Evolutionary conservation across 2,329 filamentous ascomycete genomes (phyloP).

Genomic region (Ophiosphaerella korrae): DNA sequence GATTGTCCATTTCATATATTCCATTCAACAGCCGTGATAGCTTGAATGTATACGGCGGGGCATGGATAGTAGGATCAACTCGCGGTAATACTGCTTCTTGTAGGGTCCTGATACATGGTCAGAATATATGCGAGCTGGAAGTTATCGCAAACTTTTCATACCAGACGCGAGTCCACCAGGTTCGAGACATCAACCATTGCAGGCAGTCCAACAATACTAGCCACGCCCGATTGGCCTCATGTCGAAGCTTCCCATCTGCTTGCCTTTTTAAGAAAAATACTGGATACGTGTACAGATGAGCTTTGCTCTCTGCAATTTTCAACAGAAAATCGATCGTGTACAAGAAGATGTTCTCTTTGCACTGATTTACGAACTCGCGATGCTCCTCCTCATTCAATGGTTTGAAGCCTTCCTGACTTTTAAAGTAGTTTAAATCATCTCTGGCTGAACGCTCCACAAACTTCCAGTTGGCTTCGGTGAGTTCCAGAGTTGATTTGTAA

Average conservation of each 20-base stretch:
- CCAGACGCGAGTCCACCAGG: conserved; percentile 10
- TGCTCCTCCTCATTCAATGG: not conserved
- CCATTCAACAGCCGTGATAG: conserved; percentile 4
- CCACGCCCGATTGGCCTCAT: not conserved
- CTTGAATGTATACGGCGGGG: conserved; percentile 6
- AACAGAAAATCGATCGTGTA: not conserved
- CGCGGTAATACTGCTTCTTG: conserved; percentile 7
- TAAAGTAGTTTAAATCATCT: not conserved
- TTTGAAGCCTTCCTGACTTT: not conserved
- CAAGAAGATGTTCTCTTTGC: not conserved
- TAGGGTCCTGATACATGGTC: not conserved
- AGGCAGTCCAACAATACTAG: conserved; percentile 4
- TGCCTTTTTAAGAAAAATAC: not conserved
- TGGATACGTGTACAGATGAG: conserved; percentile 2
- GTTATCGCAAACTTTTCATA: no score
- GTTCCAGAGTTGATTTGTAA: not conserved
- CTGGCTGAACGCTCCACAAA: not conserved
- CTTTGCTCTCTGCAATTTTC: not conserved
- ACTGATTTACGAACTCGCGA: not conserved
- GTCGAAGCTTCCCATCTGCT: not conserved
- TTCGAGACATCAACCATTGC: conserved; percentile 7
- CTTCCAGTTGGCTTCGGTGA: not conserved
- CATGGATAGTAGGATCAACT: conserved; percentile 5
- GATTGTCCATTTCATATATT: not conserved
- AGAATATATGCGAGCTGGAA: no score